Conservation (phyloP, 768 basidiomycete genomes). For the Lepiota brunneoincarnata region DNA sequence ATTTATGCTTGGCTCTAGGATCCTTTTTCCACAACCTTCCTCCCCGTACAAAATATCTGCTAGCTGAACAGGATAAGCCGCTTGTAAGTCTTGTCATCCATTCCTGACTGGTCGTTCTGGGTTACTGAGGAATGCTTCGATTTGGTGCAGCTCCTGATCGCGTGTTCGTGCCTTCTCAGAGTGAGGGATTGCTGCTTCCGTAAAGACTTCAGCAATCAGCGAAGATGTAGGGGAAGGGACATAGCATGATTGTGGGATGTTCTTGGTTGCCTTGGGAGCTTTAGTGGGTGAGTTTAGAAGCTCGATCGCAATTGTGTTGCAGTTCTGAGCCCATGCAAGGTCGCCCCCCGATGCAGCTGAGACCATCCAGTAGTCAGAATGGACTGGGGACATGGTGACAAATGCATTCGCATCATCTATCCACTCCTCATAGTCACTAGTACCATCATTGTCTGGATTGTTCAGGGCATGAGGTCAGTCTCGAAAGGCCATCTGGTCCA, state of each 20-base stretch:
- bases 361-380: neutral
- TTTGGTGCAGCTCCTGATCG: slow-evolving; percentile 9
- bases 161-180: neutral
- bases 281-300: neutral
- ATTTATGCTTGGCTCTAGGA: slow-evolving; percentile 15
- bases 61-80: neutral
- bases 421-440: slow-evolving; percentile 19
- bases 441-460: slow-evolving; percentile 2
- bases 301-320: slow-evolving; percentile 5
- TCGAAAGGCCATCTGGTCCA: slow-evolving; percentile 19
- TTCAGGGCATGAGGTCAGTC: slow-evolving; percentile 4
- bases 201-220: too few species aligned
- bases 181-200: neutral
- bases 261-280: too few species aligned
- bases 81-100: neutral
- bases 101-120: neutral
- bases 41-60: slow-evolving; percentile 17
- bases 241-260: neutral
- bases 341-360: neutral
- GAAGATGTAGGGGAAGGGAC: neutral
- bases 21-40: slow-evolving; percentile 18
- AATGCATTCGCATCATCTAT: slow-evolving; percentile 15
- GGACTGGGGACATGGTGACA: neutral
- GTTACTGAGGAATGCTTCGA: slow-evolving; percentile 12
- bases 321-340: neutral